A percentile compares a stretch with the other conserved stretches of the same genome.
Evolutionary conservation across 768 basidiomycete genomes (phyloP).

Genomic region (Panaeolus cyanescens): DNA sequence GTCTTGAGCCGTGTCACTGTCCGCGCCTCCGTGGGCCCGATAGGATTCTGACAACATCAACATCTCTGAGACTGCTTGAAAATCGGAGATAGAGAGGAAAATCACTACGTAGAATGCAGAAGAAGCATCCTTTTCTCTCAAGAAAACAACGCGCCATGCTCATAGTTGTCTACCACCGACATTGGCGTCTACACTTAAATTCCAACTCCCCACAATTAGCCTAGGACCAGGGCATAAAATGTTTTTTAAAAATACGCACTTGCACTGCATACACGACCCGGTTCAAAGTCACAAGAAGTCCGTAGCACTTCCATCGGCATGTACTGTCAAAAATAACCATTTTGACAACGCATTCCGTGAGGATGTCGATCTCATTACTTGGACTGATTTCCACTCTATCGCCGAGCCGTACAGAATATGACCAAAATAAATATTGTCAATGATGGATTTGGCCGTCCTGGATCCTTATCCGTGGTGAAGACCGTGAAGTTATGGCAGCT

Average conservation of each 20-base stretch:
- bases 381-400: conserved; percentile 1
- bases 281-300: neutral
- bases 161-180: neutral
- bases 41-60: neutral
- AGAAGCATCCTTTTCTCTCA: neutral
- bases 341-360: neutral
- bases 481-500: too few relatives aligned
- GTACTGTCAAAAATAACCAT: neutral
- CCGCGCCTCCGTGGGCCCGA: conserved; percentile 17
- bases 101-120: neutral
- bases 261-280: neutral
- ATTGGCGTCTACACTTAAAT: neutral
- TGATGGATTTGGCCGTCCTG: neutral
- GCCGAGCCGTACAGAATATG: neutral
- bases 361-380: neutral
- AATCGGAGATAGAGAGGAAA: conserved; percentile 40
- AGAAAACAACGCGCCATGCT: neutral
- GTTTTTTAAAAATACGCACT: too few relatives aligned
- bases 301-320: neutral
- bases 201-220: neutral
- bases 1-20: conserved; percentile 9
- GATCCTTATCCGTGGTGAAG: too few relatives aligned
- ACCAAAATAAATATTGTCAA: neutral
- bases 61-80: neutral
- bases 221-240: neutral